A percentile compares a stretch with the other conserved stretches of the same genome.
These are phyloP conservation scores for Aeschynomene evenia DNA, from an alignment of 306 rosid genomes.

Conservation along the genomic window DNA sequence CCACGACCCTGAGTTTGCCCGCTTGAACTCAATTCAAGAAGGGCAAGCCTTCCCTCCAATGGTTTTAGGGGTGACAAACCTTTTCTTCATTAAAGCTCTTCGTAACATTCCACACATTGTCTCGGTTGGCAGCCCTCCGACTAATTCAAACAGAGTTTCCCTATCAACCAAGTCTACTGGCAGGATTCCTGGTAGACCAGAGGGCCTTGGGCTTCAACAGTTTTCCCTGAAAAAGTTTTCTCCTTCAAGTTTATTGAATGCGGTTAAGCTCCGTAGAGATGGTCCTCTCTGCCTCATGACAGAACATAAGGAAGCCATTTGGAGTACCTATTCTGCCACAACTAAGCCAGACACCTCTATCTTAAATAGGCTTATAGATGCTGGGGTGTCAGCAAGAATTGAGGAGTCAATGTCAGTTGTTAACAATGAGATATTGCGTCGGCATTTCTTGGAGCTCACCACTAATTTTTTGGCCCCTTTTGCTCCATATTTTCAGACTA, in stretches of 20 bases:
- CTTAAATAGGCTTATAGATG: slow-evolving; percentile 80
- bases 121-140: slow-evolving; percentile 81
- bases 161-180: slow-evolving; percentile 51
- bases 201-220: slow-evolving; percentile 67
- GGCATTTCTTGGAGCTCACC: slow-evolving; percentile 84
- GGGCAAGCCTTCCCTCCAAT: slow-evolving; percentile 71
- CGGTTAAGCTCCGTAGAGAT: slow-evolving; percentile 76
- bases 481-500: slow-evolving; percentile 78
- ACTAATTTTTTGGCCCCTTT: slow-evolving; percentile 89
- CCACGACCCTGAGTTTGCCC: slow-evolving; percentile 73
- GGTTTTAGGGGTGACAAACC: slow-evolving; percentile 87
- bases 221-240: slow-evolving; percentile 68
- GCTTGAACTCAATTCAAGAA: slow-evolving; percentile 63
- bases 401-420: slow-evolving; percentile 90
- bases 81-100: slow-evolving; percentile 85
- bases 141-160: slow-evolving; percentile 52
- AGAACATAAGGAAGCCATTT: slow-evolving; percentile 91
- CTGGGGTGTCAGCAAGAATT: slow-evolving; percentile 73
- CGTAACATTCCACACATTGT: slow-evolving; percentile 66
- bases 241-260: slow-evolving; percentile 68
- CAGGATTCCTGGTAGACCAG: slow-evolving; percentile 47
- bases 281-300: slow-evolving; percentile 95
- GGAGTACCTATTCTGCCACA: slow-evolving; percentile 74
- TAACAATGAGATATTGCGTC: slow-evolving; percentile 71
- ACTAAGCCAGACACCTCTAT: slow-evolving; percentile 84